Base-by-base conservation (phyloP, 371 early-diverging fungal species). In the Mortierella polycephala region DNA sequence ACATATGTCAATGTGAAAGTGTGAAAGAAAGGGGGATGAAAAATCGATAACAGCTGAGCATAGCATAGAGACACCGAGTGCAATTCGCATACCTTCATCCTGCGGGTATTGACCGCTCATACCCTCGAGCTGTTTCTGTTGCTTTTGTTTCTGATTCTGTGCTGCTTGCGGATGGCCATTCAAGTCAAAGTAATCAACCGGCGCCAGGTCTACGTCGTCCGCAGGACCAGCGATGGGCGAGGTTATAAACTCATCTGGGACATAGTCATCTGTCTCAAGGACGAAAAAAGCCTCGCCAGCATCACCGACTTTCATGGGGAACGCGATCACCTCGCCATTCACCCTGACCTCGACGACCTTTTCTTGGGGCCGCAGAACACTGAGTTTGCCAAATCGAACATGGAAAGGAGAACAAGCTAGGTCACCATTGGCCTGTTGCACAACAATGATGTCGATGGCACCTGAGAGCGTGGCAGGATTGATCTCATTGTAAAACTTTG, bases 251-350 rank as follows among this genome's bases (percentile, higher is more conserved):
- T 96, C 96, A 67, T 91, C 89, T 13, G 96, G 96, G 9, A 96
- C 96, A 46, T 93, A 87, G 72, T 90, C 91, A 49, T 69, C 67
- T 1, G 75, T 82, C 62, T 69, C 69, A 64, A 74, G 89, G 13
- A 99, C 98, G 85, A 99, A 99, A 79, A 96, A 99, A 11, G 98
- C 96, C 83, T 99, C 99, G n/a, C 99, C 99, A 18, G 96, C 95
- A 59, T 97, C 98, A 21, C 99, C 99, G 7, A 99, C 91, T 71
- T 97, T 98, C 99, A 99, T 99, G 12, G 86, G 85, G 64, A 96
- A 89, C 64, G 93, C 89, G 39, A 74, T 88, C 0, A 82, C 66
- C 64, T 87, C 71, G 62, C 93, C 98, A 85, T 99, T 99, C 54
- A 99, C 94, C 11, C 86, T 85, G 45, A 99, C 86, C 66, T 95